These are phyloP conservation scores for Melaleuca alternifolia DNA, from an alignment of 345 rosid species.

Conservation along the genomic window DNA sequence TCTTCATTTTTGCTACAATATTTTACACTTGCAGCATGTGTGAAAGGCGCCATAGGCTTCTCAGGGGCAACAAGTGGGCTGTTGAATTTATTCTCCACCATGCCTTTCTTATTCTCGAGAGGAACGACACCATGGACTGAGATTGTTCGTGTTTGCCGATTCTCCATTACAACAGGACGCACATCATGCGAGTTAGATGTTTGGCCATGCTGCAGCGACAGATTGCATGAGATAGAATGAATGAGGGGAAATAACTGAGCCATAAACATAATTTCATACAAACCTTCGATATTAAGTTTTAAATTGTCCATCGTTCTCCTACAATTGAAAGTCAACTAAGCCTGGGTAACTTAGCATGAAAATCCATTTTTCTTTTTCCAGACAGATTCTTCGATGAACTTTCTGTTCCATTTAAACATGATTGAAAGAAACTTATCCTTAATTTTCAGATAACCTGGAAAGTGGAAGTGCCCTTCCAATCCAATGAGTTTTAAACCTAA, in stretches of 20 bases:
- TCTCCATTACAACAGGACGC: not conserved
- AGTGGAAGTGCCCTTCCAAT: not conserved
- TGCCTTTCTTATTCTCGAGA: not conserved
- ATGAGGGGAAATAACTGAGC: not conserved
- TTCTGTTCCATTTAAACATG: not conserved
- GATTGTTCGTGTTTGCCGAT: not conserved
- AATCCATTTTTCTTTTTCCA: not conserved
- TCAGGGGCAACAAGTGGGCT: not conserved
- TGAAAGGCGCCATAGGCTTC: not conserved
- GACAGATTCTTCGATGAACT: not conserved
- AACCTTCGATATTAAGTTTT: not conserved
- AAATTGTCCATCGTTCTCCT: not conserved
- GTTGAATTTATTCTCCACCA: not conserved
- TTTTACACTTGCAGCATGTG: not conserved
- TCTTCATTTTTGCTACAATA: not conserved
- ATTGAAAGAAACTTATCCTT: not conserved
- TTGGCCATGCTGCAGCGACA: not conserved
- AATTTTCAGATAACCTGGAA: not conserved
- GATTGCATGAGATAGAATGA: not conserved
- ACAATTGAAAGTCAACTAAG: not conserved
- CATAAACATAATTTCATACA: not conserved
- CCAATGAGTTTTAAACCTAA: not conserved
- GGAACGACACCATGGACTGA: not conserved
- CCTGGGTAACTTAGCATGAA: not conserved
- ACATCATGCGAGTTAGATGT: not conserved